These are phyloP conservation scores for Tylopilus felleus DNA, from an alignment of 768 basidiomycete species.

Conservation along the genomic window DNA sequence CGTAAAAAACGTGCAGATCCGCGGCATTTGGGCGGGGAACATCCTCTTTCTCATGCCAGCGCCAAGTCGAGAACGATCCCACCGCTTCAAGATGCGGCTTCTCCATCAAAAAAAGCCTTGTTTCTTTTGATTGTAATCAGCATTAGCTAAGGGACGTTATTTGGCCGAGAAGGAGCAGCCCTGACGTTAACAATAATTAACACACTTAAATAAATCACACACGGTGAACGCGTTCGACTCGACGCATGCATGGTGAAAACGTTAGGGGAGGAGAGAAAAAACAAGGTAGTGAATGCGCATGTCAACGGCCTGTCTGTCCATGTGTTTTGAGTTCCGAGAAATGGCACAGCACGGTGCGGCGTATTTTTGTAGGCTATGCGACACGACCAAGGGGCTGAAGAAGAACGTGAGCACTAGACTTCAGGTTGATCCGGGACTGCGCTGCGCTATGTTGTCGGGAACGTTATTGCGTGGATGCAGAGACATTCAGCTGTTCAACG, in stretches of 20 bases:
- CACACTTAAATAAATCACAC: background rate
- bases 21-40: background rate
- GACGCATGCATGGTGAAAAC: background rate
- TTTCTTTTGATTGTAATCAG: background rate
- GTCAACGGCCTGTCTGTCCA: background rate
- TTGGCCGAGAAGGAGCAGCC: background rate
- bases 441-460: background rate
- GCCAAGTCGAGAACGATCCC: slow-evolving; percentile 5
- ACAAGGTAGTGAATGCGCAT: background rate
- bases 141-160: background rate
- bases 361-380: background rate
- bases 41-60: slow-evolving; percentile 8
- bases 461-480: background rate
- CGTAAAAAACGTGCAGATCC: slow-evolving; percentile 2
- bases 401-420: background rate
- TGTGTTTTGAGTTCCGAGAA: background rate
- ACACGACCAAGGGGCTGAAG: background rate
- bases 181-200: background rate
- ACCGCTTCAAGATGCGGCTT: slow-evolving; percentile 4
- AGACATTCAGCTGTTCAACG: background rate
- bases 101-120: background rate
- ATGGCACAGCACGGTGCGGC: background rate
- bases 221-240: background rate
- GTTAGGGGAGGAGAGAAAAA: background rate
- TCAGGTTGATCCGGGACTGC: background rate